Percentiles rank a stretch among this genome's conserved stretches.
Conservation (phyloP, 768 basidiomycete genomes). For the Leccinum disarticulatum region DNA sequence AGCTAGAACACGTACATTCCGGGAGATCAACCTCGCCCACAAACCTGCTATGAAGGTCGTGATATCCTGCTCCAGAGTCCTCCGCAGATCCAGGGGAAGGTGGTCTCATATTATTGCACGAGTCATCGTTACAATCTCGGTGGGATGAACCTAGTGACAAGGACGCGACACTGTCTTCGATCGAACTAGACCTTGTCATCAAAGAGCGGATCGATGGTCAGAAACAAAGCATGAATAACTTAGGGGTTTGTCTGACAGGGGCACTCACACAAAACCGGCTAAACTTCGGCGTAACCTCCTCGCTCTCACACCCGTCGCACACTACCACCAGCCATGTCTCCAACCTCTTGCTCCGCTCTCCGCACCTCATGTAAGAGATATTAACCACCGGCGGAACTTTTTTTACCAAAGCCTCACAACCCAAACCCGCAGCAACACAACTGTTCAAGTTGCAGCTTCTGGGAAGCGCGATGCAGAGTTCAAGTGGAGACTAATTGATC, state of each 20-base stretch:
- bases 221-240: too few relatives aligned
- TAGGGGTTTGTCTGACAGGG: too few relatives aligned
- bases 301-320: too few relatives aligned
- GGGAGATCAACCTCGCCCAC: constrained; percentile 22
- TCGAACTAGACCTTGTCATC: background rate
- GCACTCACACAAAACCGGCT: too few relatives aligned
- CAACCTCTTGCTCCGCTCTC: too few relatives aligned
- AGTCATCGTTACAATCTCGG: constrained; percentile 2
- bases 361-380: too few relatives aligned
- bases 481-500: background rate
- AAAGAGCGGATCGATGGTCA: too few relatives aligned
- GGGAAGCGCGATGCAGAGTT: background rate
- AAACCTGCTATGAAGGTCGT: constrained; percentile 3
- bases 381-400: too few relatives aligned
- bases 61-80: background rate
- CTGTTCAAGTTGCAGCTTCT: background rate
- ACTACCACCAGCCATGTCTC: too few relatives aligned
- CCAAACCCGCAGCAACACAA: too few relatives aligned
- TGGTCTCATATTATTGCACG: background rate
- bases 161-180: background rate
- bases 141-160: constrained; percentile 11
- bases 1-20: constrained; percentile 13
- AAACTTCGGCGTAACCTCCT: too few relatives aligned
- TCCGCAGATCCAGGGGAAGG: background rate
- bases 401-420: too few relatives aligned